Base-by-base conservation (phyloP, 2,329 filamentous ascomycete genomes). In the Microsporum ferrugineum region DNA sequence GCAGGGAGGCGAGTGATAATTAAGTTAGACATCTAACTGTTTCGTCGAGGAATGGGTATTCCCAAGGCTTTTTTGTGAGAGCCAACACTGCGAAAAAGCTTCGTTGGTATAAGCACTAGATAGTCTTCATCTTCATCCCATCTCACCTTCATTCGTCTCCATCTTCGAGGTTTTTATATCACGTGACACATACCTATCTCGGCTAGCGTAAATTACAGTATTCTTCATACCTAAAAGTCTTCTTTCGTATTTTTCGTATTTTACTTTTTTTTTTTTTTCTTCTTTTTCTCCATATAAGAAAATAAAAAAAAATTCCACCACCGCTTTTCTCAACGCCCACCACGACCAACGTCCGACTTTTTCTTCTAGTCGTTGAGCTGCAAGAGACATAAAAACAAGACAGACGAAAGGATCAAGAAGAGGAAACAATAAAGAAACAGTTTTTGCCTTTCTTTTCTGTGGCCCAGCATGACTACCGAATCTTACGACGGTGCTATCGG, bases 401-500 rank as follows among this genome's bases (percentile, higher is more conserved):
- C 17, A 12, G 12, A 5, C 29, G 49, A 53, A 53, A 33, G 8
- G 34, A 59, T 51, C 10, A n/a, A 29, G 14, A 39, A 17, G 23
- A 57, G 12, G n/a, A 43, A n/a, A 43, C 39, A 23, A 23, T 23
- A 23, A 23, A 23, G 39, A 43, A 43, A n/a, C 14, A 43, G 39
- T 39, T 17, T 39, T 38, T 58, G 57, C 43, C 55, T 51, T 23
- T 58, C 56, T 31, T 51, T 51, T 53, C 17, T n/a, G 49, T 53
- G 49, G 49, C 58, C 72, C 75, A 89, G 80, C 76, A 96, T 96
- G 92, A 87, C 89, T 78, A 91, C 96, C 79, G 92, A 96, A 87
- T 87, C 95, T 73, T 99, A 97, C 80, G 94, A 99, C 78, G 94
- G 94, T 88, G 94, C 94, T 86, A 90, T 97, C 82, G 94, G 94